Evolutionary conservation across 2,329 filamentous ascomycete species (phyloP).

Genomic region (Colletotrichum lini): DNA sequence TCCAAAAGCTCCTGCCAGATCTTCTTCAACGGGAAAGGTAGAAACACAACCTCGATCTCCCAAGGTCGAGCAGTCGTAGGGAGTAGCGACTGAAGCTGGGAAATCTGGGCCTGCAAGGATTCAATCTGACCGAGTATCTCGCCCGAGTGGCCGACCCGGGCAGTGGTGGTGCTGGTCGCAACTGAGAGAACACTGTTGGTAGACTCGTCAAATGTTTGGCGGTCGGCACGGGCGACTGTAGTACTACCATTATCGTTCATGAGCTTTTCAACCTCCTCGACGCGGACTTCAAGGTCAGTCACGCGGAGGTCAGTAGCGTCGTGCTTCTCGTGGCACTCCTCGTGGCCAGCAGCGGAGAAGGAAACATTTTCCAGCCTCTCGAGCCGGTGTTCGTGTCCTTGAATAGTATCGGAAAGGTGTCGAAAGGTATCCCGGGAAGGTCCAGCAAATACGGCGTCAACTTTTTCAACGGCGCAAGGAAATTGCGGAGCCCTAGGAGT

Average conservation of each 20-base stretch:
- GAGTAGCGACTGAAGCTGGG: constrained; percentile 70
- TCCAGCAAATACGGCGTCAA: constrained; percentile 38
- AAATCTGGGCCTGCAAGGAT: constrained; percentile 64
- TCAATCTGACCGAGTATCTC: constrained; percentile 67
- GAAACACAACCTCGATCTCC: constrained; percentile 82
- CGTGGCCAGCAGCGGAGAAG: constrained; percentile 75
- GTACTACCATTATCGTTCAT: constrained; percentile 61
- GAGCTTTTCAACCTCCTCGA: constrained; percentile 72
- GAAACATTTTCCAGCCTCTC: constrained; percentile 79
- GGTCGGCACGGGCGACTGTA: constrained; percentile 54
- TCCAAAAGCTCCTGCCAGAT: constrained; percentile 67
- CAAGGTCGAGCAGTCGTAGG: constrained; percentile 77
- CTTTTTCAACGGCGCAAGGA: constrained; percentile 24
- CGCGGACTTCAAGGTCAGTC: constrained; percentile 76
- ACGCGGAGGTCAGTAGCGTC: constrained; percentile 78
- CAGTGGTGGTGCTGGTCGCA: constrained; percentile 58
- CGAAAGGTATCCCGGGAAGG: constrained; percentile 57
- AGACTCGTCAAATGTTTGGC: constrained; percentile 59
- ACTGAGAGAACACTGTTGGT: constrained; percentile 63
- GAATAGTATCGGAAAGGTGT: constrained; percentile 66
- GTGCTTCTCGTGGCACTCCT: constrained; percentile 78
- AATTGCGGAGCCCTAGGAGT: constrained; percentile 43
- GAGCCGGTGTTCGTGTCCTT: constrained; percentile 75
- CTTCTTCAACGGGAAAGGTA: constrained; percentile 76
- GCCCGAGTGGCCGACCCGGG: constrained; percentile 55